Base-by-base conservation (phyloP, 768 basidiomycete genomes). In the Mycena albidolilacea region DNA sequence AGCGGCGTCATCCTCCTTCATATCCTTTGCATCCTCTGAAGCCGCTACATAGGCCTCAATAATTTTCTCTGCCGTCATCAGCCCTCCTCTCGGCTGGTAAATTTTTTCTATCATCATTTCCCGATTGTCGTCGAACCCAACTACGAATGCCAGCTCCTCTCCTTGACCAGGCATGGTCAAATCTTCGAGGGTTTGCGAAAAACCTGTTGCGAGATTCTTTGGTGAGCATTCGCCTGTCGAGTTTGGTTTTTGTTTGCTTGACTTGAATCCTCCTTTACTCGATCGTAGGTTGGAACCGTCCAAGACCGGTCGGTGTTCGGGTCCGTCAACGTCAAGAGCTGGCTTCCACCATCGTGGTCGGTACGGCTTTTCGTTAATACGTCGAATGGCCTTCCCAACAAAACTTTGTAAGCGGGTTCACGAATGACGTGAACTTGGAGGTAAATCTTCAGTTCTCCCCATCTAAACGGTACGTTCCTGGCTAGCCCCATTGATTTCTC, bases 361-460 rank as follows among this genome's bases (percentile, higher is more conserved):
- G 69, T 69, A 7, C 64, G 58, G 30, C 78, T 81, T 7, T 59
- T 65, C 1, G 80, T 80, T 0, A 82, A 41, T 0, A 77, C 76
- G 65, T 81, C 78, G 60, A 83, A 81, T 0, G 82, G 81, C 23
- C 81, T 54, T 8, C 81, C 81, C 1, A 54, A 81, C 38, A 46
- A 50, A 81, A 30, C 30, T 30, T n/a, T n/a, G 30, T 30, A 30
- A 3, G 30, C 30, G 1, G 30, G 30, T 1, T 30, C 30, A 1
- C 30, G 30, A 3, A 30, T 30, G 3, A 30, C 30, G 3, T 30
- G 30, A 1, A 30, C 30, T 30, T 30, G 30, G 30, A 30, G 30
- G 30, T 30, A 30, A 3, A 30, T 30, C 30, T 30, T 30, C 1
- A 30, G 30, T 30, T 30, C 30, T 30, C 30, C 30, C 30, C 30